Conservation (phyloP, 345 rosid species). For the thale cress (Arabidopsis thaliana) region DNA sequence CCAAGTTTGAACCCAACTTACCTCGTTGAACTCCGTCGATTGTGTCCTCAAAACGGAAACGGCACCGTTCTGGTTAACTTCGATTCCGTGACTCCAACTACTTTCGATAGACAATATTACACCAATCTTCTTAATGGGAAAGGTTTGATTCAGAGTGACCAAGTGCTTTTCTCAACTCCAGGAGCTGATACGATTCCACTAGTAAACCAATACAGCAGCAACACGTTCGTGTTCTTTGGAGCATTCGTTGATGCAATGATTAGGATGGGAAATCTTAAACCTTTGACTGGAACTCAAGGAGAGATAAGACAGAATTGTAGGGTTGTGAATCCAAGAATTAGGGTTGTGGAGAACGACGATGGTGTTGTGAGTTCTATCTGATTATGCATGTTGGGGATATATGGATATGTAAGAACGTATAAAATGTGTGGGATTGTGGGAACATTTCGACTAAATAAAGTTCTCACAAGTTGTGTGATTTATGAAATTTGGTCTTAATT, state of each 20-base stretch:
- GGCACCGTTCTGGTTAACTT: slow-evolving; percentile 49
- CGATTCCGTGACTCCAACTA: slow-evolving; percentile 53
- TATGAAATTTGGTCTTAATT: background rate
- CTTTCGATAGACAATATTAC: slow-evolving; percentile 56
- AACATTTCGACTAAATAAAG: slow-evolving; percentile 34
- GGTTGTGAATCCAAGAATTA: slow-evolving; percentile 36
- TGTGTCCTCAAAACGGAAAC: slow-evolving; percentile 64
- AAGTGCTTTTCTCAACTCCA: slow-evolving; percentile 46
- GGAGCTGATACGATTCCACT: slow-evolving; percentile 37
- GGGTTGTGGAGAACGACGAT: slow-evolving; percentile 22
- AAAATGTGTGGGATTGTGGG: slow-evolving; percentile 20
- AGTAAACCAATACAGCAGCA: slow-evolving; percentile 38
- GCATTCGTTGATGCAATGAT: slow-evolving; percentile 57
- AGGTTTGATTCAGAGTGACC: slow-evolving; percentile 46
- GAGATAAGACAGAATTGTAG: slow-evolving; percentile 57
- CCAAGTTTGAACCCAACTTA: slow-evolving; percentile 53
- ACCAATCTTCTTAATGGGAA: slow-evolving; percentile 47
- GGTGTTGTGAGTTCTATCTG: slow-evolving; percentile 41
- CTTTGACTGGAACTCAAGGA: slow-evolving; percentile 51
- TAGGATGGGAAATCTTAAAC: slow-evolving; percentile 57
- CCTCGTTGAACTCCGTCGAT: slow-evolving; percentile 38
- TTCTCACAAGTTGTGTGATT: slow-evolving; percentile 1
- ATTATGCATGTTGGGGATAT: background rate
- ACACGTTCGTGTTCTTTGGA: slow-evolving; percentile 49
- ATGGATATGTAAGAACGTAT: slow-evolving; percentile 26